Percentiles rank a stretch among this genome's conserved stretches.
These are phyloP conservation scores for Trichoderma sp. DNA, from an alignment of 2,329 filamentous ascomycete species.

Conservation along the genomic window DNA sequence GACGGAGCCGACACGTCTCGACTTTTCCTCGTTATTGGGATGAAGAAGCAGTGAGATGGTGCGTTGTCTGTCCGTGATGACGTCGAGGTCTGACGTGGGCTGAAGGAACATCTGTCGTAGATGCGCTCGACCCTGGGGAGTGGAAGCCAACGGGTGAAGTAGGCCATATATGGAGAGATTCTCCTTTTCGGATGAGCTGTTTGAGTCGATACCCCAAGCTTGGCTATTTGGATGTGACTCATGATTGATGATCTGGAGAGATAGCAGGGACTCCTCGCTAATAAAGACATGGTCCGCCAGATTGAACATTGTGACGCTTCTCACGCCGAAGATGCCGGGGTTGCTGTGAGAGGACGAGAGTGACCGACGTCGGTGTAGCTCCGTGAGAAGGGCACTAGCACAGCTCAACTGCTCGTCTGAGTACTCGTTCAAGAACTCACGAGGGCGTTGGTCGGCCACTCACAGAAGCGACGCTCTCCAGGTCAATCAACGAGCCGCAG, in stretches of 20 bases:
- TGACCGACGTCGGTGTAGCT: constrained; percentile 65
- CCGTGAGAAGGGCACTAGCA: constrained; percentile 80
- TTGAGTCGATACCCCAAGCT: constrained; percentile 59
- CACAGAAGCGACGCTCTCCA: constrained; percentile 73
- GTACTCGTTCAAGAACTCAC: background rate
- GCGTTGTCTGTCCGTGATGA: constrained; percentile 72
- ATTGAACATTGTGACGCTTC: constrained; percentile 72
- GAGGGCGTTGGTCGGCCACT: background rate
- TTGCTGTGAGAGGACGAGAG: constrained; percentile 63
- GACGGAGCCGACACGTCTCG: constrained; percentile 60
- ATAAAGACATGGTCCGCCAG: constrained; percentile 71
- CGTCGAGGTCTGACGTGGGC: constrained; percentile 67
- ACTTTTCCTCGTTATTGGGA: constrained; percentile 63
- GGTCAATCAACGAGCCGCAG: constrained; percentile 69
- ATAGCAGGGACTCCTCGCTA: constrained; percentile 75
- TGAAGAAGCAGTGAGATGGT: constrained; percentile 68
- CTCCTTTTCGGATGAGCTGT: constrained; percentile 69
- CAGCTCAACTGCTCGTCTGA: constrained; percentile 67
- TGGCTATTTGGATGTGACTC: constrained; percentile 83
- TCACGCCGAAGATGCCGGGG: constrained; percentile 59
- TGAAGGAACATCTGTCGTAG: constrained; percentile 82
- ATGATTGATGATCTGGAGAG: constrained; percentile 81
- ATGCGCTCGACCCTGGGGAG: constrained; percentile 73
- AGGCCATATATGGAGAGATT: constrained; percentile 81
- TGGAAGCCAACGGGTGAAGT: constrained; percentile 73